Conservation (phyloP, 257 asterid genomes). For the Thymus mandschuricus region DNA sequence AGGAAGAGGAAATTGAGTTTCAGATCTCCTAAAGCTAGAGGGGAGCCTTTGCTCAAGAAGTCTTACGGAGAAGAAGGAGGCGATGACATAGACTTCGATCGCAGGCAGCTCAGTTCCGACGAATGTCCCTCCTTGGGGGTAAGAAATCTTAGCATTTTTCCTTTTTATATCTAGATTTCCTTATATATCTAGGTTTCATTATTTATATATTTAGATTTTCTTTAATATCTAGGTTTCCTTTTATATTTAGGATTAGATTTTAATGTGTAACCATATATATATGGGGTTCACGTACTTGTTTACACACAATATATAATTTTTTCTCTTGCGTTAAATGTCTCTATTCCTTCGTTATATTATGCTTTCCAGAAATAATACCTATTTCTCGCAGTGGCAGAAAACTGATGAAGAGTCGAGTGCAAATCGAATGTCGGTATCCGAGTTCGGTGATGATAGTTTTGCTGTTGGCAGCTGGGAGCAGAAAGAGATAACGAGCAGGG, state of each 20-base stretch:
- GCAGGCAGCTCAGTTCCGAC: constrained; percentile 93
- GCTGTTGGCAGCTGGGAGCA: constrained; percentile 93
- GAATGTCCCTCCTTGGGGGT: constrained; percentile 76
- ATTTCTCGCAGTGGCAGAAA: constrained; percentile 56
- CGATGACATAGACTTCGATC: constrained; percentile 92
- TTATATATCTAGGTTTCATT: too few species aligned
- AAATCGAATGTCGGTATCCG: constrained; percentile 71
- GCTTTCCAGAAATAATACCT: too few species aligned
- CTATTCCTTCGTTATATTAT: too few species aligned
- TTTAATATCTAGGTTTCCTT: too few species aligned
- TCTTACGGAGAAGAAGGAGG: constrained; percentile 97
- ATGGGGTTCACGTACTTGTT: too few species aligned
- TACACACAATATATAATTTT: too few species aligned
- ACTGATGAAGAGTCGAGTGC: constrained; percentile 70
- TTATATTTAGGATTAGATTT: too few species aligned
- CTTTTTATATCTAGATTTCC: too few species aligned
- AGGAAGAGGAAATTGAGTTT: constrained; percentile 88
- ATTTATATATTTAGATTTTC: too few species aligned
- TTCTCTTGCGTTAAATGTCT: too few species aligned
- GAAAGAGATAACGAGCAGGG: constrained; percentile 78
- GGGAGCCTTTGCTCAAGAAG: constrained; percentile 93
- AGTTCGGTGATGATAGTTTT: constrained; percentile 86
- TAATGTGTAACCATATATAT: too few species aligned
- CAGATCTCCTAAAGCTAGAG: constrained; percentile 87
- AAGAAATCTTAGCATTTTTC: constrained; percentile 28